A percentile compares a stretch with the other conserved stretches of the same genome.
Evolutionary conservation across 345 rosid species (phyloP).

Genomic region (Cardiospermum halicacabum): DNA sequence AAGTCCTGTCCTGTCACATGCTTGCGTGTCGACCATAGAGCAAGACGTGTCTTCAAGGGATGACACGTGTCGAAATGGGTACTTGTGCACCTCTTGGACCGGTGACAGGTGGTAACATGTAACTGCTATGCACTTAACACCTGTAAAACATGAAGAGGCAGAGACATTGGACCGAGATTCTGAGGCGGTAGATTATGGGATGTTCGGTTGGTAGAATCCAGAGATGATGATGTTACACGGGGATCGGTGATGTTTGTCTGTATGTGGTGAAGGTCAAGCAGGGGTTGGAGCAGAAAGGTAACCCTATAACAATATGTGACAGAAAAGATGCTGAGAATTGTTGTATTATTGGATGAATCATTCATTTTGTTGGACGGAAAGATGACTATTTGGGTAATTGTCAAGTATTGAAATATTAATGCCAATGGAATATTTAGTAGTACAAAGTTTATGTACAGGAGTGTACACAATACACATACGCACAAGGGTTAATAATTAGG

Average conservation of each 20-base stretch:
- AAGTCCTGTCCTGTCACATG: not conserved
- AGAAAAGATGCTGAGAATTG: no score
- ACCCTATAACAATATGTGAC: not conserved
- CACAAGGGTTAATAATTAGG: no score
- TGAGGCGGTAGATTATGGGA: no score
- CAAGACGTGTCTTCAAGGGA: slow-evolving; percentile 13
- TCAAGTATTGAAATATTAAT: no score
- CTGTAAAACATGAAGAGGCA: slow-evolving; percentile 5
- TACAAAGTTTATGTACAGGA: no score
- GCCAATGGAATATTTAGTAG: no score
- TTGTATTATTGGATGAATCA: no score
- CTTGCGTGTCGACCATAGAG: slow-evolving; percentile 13
- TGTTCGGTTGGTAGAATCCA: not conserved
- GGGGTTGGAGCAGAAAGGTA: not conserved
- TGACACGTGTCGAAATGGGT: slow-evolving; percentile 31
- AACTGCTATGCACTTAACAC: slow-evolving; percentile 2
- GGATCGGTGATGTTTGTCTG: not conserved
- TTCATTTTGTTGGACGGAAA: no score
- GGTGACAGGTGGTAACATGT: slow-evolving; percentile 21
- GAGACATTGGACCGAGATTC: not conserved
- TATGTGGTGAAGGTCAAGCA: not conserved
- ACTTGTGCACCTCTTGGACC: not conserved
- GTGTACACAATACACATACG: no score
- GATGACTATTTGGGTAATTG: no score
- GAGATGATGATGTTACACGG: not conserved